Base-by-base conservation (phyloP, 192 early-diverging fungal species). In the Dissophora globulifera region DNA sequence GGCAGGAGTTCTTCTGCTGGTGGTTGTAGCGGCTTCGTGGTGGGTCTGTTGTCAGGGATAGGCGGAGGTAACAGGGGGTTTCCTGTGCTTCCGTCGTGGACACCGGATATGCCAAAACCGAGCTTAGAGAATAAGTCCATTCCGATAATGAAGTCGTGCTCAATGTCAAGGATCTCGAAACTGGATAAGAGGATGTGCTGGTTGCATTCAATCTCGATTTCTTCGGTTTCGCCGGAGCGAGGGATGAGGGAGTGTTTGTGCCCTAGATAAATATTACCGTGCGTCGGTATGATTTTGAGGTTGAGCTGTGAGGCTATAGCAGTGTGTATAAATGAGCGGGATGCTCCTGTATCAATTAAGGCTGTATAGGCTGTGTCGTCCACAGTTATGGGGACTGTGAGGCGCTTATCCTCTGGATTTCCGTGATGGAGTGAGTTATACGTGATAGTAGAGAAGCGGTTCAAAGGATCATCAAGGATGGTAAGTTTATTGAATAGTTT, bases 291-390 rank as follows among this genome's bases (percentile, higher is more conserved):
- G 6, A 50, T 22, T 50, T 50, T 50, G 19, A 50, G 19, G 13
- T 26, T 50, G 48, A 25, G 48, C 25, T 11, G 48, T 17, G 4
- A 19, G n/a, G n/a, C n/a, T n/a, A n/a, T n/a, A n/a, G n/a, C n/a
- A n/a, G n/a, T n/a, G n/a, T n/a, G n/a, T n/a, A 50, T 50, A 19
- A 17, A 50, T 22, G 48, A 50, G 3, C 20, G 15, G n/a, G 48
- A 25, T 12, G 48, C 48, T 50, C 48, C 48, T 50, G 48, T 50
- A 9, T 50, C 48, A 8, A 50, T 50, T 20, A 50, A 9, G n/a
- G 48, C 48, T 22, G 1, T 22, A 50, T 50, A 40, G 8, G 7
- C 38, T 7, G 7, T 40, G 38, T 40, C 13, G 13, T 40, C 64
- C n/a, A n/a, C n/a, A n/a, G n/a, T n/a, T n/a, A n/a, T n/a, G n/a